Base-by-base conservation (phyloP, 1,284 basidiomycete genomes). In the Boletus mariae region DNA sequence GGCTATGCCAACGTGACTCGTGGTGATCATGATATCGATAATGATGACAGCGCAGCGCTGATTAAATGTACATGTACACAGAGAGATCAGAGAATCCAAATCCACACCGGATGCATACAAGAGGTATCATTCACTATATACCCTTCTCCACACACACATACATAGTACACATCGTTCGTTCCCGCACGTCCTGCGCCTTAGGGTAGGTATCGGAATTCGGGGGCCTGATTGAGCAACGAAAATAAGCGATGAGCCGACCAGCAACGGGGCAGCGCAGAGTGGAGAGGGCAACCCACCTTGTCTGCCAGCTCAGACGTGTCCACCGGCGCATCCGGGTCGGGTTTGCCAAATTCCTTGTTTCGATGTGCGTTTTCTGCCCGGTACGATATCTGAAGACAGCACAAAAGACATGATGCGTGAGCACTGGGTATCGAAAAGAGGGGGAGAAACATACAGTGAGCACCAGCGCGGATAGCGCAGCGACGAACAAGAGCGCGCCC, bases 251-350 rank as follows among this genome's bases (percentile, higher is more conserved):
- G 11, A 31, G 17, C 1, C 2, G 38, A 32, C 20, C 11, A 20
- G 6, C 4, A 29, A 44, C 8, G 4, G 26, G 25, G 23, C 41
- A 23, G 15, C 8, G 10, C 32, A 34, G 4, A 7, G 15, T 9
- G 35, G 35, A 15, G 10, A 15, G 35, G 3, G 35, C 3, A 7
- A 20, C 50, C 0, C 17, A 85, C 85, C 72, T 82, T 76, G 61
- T 90, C 86, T 4, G 86, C 87, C 13, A 87, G 66, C 58, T 84
- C 79, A 17, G 77, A 74, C 1, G 84, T 88, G 59, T 90, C 82
- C 13, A 90, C 83, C 9, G 71, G 75, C 3, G 73, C 74, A 53
- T 80, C 69, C 0, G 69, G 71, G 45, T 73, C 66, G 0, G 77
- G 78, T 52, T 74, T 75, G 5, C 87, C 87, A 56, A 83, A 80